Evolutionary conservation across 345 rosid genomes (phyloP).

Genomic region (Gossypium raimondii): DNA sequence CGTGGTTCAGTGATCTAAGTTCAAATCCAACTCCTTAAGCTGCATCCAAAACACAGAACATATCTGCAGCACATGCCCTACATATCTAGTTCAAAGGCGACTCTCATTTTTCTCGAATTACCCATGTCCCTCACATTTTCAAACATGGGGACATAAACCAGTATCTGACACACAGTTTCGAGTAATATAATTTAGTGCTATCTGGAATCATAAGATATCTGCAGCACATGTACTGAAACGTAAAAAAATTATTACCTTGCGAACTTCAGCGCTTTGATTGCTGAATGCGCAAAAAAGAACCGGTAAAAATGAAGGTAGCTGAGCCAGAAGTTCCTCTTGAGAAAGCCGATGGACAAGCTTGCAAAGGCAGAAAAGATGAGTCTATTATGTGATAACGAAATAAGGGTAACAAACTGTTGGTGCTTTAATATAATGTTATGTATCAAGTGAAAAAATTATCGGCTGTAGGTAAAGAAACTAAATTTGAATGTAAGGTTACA

Average conservation of each 20-base stretch:
- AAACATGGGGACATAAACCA: background rate
- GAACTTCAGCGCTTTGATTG: conserved; percentile 56
- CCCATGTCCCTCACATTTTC: background rate
- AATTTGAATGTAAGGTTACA: conserved; percentile 4
- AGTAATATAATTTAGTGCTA: background rate
- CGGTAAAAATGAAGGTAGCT: conserved; percentile 56
- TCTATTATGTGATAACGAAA: background rate
- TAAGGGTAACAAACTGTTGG: background rate
- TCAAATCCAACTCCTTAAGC: background rate
- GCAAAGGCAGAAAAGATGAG: conserved; percentile 1
- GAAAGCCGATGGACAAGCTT: conserved; percentile 56
- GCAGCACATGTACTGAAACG: background rate
- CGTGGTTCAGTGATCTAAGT: background rate
- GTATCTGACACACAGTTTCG: background rate
- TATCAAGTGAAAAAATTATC: background rate
- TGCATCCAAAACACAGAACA: background rate
- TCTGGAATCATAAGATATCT: background rate
- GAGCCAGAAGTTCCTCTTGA: conserved; percentile 50
- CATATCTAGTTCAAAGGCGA: background rate
- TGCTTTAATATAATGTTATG: background rate
- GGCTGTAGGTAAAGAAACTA: background rate
- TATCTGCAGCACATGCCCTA: conserved; percentile 8
- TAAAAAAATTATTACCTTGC: conserved; percentile 38
- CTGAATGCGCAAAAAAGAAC: conserved; percentile 59
- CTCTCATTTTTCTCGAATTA: background rate